Evolutionary conservation across 1,139 yeast species (phyloP).

Genomic region (Yamadazyma aaseri): DNA sequence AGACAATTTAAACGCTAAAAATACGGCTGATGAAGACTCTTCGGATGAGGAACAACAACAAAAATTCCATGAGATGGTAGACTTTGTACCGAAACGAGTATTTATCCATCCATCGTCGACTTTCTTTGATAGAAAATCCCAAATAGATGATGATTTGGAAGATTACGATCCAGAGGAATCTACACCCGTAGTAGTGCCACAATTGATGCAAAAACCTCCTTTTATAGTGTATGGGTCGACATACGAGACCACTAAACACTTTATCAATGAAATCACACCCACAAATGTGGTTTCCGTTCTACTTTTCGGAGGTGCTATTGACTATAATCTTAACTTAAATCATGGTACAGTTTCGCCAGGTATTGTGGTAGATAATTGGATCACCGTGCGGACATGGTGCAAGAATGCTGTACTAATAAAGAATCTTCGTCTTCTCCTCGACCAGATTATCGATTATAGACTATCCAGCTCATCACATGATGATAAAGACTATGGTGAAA

Average conservation of each 20-base stretch:
- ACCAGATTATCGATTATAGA: constrained; percentile 61
- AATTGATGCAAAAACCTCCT: constrained; percentile 35
- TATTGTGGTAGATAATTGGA: constrained; percentile 72
- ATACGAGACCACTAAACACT: constrained; percentile 65
- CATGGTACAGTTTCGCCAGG: constrained; percentile 56
- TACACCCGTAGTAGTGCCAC: constrained; percentile 27
- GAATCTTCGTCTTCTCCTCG: constrained; percentile 63
- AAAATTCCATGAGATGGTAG: constrained; percentile 3
- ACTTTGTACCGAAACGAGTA: constrained; percentile 12
- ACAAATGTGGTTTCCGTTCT: constrained; percentile 67
- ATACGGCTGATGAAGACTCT: constrained; percentile 22
- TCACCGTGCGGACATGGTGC: constrained; percentile 88
- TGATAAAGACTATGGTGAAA: constrained; percentile 2
- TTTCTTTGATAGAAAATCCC: constrained; percentile 17
- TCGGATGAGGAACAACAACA: constrained; percentile 21
- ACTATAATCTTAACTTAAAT: constrained; percentile 57
- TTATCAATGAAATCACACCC: constrained; percentile 76
- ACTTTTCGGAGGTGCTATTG: constrained; percentile 75
- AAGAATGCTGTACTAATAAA: constrained; percentile 86
- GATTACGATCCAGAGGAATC: constrained; percentile 26
- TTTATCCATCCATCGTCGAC: constrained; percentile 18
- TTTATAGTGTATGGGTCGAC: constrained; percentile 59
- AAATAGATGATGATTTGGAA: constrained; percentile 31
- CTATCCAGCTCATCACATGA: constrained; percentile 13
- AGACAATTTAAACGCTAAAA: constrained; percentile 20